phyloP scores from a whole-genome alignment of 495 filamentous ascomycete genomes.

The Hypoxylon perforatum region DNA sequence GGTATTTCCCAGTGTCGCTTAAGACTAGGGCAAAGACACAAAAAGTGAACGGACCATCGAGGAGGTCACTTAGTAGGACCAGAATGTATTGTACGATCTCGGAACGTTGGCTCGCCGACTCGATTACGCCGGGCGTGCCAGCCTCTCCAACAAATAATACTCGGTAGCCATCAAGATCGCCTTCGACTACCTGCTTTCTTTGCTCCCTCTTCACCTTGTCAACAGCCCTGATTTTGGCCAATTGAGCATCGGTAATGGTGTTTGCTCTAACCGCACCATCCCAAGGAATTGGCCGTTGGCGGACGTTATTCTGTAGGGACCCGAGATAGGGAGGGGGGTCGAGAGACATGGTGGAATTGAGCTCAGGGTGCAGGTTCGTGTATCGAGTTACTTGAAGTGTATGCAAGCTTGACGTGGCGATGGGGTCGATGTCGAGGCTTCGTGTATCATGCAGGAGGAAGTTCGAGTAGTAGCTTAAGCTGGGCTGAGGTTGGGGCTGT shows the following conservation, averaged over 20 bases:
- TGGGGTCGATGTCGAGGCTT: constrained; percentile 5
- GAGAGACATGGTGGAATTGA: constrained; percentile 73
- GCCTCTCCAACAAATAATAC: constrained; percentile 78
- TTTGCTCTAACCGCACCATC: constrained; percentile 94
- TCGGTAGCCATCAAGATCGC: constrained; percentile 80
- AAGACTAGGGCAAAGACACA: background rate
- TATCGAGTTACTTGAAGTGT: constrained; percentile 7
- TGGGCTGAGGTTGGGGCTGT: constrained; percentile 17
- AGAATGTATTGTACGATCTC: constrained; percentile 96
- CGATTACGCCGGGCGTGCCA: constrained; percentile 78
- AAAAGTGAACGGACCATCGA: constrained; percentile 71
- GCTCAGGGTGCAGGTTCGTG: constrained; percentile 4
- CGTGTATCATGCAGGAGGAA: constrained; percentile 4
- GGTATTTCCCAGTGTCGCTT: constrained; percentile 1
- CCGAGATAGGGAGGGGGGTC: constrained; percentile 91
- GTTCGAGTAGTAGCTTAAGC: constrained; percentile 2
- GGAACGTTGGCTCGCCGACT: constrained; percentile 78
- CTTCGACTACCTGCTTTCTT: constrained; percentile 81
- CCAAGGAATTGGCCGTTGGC: constrained; percentile 94
- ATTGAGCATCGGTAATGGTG: constrained; percentile 91
- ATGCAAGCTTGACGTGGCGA: constrained; percentile 24
- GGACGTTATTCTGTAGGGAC: constrained; percentile 94
- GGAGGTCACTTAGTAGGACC: constrained; percentile 86
- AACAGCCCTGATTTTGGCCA: constrained; percentile 96
- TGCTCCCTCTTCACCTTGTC: constrained; percentile 92